Base-by-base conservation (phyloP, 1,139 yeast species). In the Lodderomyces elongisporus region DNA sequence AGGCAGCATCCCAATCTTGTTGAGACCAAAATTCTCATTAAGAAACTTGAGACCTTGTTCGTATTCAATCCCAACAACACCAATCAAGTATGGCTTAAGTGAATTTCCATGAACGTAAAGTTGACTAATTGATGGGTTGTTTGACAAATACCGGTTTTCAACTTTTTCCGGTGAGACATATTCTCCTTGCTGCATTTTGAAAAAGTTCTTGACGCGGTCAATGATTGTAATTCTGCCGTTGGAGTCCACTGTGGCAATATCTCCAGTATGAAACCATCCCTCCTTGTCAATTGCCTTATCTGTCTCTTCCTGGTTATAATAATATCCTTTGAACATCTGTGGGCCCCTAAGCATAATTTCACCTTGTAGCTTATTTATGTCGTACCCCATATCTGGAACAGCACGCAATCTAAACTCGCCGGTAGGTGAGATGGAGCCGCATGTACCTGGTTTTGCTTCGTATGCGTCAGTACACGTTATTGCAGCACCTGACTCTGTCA, bases 41-140 rank as follows among this genome's bases (percentile, higher is more conserved):
- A 56, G 40, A 28, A 54, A 55, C 9, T 35, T 37, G 27, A 43
- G 46, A 24, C 47, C 57, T 42, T 31, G 41, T 20, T 35, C 51
- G 35, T 20, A 50, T n/a, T 47, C 48, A 34, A 80, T 56, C n/a
- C 85, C 85, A 26, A 74, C 58, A 29, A 81, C 58, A 5, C 77
- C 85, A 5, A 82, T 79, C 36, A 81, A 54, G 46, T 49, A 79
- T 2, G 73, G 62, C 46, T 75, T 65, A 20, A 71, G 55, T 0
- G 85, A 71, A 47, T 77, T 72, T 4, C 89, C 89, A 45, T 77
- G 58, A 9, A 58, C 59, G 35, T 49, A 60, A 12, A 60, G 37
- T 40, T 60, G 66, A 28, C 50, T 41, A 16, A 62, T 40, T 9
- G 44, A 34, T 4, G 66, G 56, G 36, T 57, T 57, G 4, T 48